Evolutionary conservation across 768 basidiomycete genomes (phyloP).

Genomic region (Podaxis sp.): DNA sequence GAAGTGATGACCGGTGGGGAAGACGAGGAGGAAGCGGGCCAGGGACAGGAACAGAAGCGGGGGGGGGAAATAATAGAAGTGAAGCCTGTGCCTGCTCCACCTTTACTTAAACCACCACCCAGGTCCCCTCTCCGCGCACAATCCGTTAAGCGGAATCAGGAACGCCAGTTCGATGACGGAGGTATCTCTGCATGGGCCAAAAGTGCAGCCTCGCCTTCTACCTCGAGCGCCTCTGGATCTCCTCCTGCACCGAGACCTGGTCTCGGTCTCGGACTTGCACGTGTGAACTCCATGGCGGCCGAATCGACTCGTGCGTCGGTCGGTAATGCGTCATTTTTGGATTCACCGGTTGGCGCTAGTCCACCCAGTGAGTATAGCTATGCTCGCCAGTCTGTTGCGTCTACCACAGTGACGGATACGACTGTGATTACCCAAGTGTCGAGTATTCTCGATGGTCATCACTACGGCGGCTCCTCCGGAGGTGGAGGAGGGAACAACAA

Average conservation of each 20-base stretch:
- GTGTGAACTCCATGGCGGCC: slow-evolving; percentile 28
- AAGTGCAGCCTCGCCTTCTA: slow-evolving; percentile 27
- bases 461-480: slow-evolving; percentile 22
- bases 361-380: slow-evolving; percentile 29
- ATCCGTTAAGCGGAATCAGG: slow-evolving; percentile 22
- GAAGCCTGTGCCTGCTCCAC: slow-evolving; percentile 39
- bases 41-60: slow-evolving; percentile 16
- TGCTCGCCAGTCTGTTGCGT: slow-evolving; percentile 62
- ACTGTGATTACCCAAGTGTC: slow-evolving; percentile 54
- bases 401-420: slow-evolving; percentile 57
- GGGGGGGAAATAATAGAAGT: slow-evolving; percentile 25
- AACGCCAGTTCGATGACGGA: slow-evolving; percentile 23
- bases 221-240: background rate
- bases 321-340: slow-evolving; percentile 37
- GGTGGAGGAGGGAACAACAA: slow-evolving; percentile 32
- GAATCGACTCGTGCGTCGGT: slow-evolving; percentile 35
- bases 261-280: slow-evolving; percentile 6
- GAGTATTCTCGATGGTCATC: slow-evolving; percentile 58
- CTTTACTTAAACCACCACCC: slow-evolving; percentile 36
- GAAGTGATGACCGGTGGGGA: slow-evolving; percentile 15
- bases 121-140: slow-evolving; percentile 55
- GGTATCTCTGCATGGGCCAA: slow-evolving; percentile 33
- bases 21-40: slow-evolving; percentile 20
- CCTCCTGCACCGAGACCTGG: slow-evolving; percentile 1
- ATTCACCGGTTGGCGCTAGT: slow-evolving; percentile 21